Evolutionary conservation across 371 early-diverging fungal genomes (phyloP).

Genomic region (Capillidium rhysosporum): DNA sequence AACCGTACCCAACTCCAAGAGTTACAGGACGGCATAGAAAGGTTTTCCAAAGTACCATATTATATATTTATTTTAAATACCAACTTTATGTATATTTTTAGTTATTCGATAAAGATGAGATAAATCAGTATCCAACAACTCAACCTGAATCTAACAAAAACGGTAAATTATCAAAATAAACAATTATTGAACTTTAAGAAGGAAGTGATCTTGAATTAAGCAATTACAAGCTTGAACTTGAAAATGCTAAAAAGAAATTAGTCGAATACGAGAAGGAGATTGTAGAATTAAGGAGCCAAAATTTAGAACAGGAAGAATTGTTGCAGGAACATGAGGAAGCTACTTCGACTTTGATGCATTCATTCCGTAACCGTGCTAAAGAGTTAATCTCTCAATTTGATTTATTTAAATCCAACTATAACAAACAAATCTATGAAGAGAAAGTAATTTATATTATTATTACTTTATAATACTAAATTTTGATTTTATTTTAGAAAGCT

Average conservation of each 20-base stretch:
- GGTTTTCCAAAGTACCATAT: too few species aligned
- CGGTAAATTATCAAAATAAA: too few species aligned
- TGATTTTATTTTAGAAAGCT: neutral
- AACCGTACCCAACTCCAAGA: too few species aligned
- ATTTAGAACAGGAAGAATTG: neutral
- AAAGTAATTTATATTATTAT: neutral
- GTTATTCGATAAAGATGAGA: too few species aligned
- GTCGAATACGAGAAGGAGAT: neutral
- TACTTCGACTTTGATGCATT: neutral
- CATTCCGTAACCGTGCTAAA: neutral
- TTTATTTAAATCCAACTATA: neutral
- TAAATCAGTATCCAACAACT: too few species aligned
- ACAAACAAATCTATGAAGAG: neutral
- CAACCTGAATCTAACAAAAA: too few species aligned
- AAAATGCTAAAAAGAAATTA: neutral
- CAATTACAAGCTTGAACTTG: neutral
- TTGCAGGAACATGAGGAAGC: neutral
- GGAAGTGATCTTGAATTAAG: neutral
- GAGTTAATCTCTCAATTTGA: neutral
- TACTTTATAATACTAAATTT: neutral
- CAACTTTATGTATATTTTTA: too few species aligned
- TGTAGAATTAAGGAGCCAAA: neutral
- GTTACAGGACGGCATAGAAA: too few species aligned
- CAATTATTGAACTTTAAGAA: too few species aligned
- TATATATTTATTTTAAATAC: too few species aligned